A percentile compares a stretch with the other conserved stretches of the same genome.
phyloP scores from a whole-genome alignment of 768 basidiomycete species.

The Ramaria sp. region DNA sequence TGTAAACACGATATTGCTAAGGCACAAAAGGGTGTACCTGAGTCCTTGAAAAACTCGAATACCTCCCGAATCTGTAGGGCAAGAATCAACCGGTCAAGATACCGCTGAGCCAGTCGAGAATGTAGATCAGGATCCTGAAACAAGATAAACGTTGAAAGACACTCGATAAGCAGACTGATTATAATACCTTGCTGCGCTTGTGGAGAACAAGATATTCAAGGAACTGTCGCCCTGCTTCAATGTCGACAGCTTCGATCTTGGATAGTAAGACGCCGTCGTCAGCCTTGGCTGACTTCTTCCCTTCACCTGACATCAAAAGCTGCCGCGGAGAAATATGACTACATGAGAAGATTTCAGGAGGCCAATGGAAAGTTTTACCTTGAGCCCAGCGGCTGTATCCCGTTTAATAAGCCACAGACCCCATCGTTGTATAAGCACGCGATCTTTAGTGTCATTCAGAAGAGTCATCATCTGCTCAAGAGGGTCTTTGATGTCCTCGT shows the following conservation, averaged over 20 bases:
- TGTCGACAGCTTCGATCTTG: conserved; percentile 44
- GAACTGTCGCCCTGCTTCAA: conserved; percentile 56
- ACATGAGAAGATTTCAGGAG: background rate
- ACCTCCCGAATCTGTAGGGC: conserved; percentile 26
- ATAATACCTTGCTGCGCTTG: conserved; percentile 46
- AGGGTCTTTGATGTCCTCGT: conserved; percentile 55
- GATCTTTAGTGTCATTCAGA: conserved; percentile 47
- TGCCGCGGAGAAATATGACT: conserved; percentile 18
- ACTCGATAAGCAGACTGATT: background rate
- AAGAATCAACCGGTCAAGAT: conserved; percentile 43
- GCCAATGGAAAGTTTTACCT: conserved; percentile 30
- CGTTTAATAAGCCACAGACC: conserved; percentile 68
- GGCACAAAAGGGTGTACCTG: background rate
- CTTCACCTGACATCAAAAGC: conserved; percentile 49
- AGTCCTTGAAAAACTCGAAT: conserved; percentile 3
- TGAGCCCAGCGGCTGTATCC: conserved; percentile 59
- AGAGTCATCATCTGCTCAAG: conserved; percentile 46
- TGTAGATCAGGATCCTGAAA: conserved; percentile 53
- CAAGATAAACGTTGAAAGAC: background rate
- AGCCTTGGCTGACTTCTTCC: conserved; percentile 44
- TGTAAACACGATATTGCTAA: background rate
- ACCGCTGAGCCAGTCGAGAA: conserved; percentile 47
- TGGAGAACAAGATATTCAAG: conserved; percentile 74
- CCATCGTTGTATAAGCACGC: conserved; percentile 57
- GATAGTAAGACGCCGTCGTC: conserved; percentile 51